Percentiles rank a stretch among this genome's conserved stretches.
Conservation (phyloP, 805 yeast species). For the Lipomyces spencermartinsiae region DNA sequence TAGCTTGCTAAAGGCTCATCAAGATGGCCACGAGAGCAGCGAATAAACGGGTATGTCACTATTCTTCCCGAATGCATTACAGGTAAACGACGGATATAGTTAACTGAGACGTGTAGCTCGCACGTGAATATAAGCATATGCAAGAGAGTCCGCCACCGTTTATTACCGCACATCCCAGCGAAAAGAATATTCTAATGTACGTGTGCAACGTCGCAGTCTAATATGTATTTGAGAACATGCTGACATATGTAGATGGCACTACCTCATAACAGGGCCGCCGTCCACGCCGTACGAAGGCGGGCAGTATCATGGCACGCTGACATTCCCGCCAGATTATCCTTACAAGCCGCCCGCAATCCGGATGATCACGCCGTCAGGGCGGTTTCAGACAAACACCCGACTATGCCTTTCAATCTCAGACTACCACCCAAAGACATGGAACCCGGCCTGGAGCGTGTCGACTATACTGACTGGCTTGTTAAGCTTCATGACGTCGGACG, state of each 20-base stretch:
- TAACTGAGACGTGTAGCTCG: conserved; percentile 52
- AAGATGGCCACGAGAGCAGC: conserved; percentile 47
- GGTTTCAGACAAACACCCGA: conserved; percentile 80
- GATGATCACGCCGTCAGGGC: conserved; percentile 88
- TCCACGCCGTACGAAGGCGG: conserved; percentile 81
- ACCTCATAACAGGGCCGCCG: conserved; percentile 84
- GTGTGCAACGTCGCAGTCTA: conserved; percentile 13
- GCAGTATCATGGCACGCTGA: conserved; percentile 82
- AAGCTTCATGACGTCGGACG: conserved; percentile 91
- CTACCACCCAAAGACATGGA: conserved; percentile 94
- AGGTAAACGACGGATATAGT: not conserved
- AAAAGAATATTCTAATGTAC: conserved; percentile 76
- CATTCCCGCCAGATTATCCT: conserved; percentile 90
- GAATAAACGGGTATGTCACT: conserved; percentile 42
- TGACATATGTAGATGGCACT: conserved; percentile 64
- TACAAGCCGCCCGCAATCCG: conserved; percentile 90
- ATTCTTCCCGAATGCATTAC: not conserved
- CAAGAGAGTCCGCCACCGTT: conserved; percentile 83
- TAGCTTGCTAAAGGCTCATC: not conserved
- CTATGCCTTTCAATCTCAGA: conserved; percentile 92
- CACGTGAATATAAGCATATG: conserved; percentile 81
- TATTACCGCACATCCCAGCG: conserved; percentile 84
- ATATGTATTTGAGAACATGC: not conserved
- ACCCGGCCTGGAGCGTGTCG: conserved; percentile 93
- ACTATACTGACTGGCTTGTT: conserved; percentile 86